phyloP scores from a whole-genome alignment of 495 filamentous ascomycete genomes.

The Tuber calosporum region DNA sequence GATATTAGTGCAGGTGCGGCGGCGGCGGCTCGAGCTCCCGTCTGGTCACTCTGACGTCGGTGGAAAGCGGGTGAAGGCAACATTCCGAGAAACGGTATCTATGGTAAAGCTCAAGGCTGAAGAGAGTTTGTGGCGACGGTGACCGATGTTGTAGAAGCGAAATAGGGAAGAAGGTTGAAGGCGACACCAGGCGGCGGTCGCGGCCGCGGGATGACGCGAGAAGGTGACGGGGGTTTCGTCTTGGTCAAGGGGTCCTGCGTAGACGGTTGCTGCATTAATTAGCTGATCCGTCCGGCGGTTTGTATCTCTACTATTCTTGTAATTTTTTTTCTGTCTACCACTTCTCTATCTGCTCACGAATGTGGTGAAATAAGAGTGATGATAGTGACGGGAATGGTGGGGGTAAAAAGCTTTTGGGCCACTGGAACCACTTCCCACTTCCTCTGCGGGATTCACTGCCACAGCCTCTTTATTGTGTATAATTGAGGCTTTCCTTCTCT shows the following conservation, averaged over 20 bases:
- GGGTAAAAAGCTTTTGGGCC: background rate
- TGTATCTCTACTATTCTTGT: slow-evolving; percentile 25
- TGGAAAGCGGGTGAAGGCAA: slow-evolving; percentile 29
- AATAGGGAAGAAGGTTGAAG: slow-evolving; percentile 10
- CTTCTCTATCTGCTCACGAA: slow-evolving; percentile 14
- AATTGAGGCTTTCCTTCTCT: slow-evolving; percentile 9
- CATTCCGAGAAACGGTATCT: slow-evolving; percentile 27
- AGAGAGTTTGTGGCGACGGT: slow-evolving; percentile 27
- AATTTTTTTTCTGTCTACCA: slow-evolving; percentile 12
- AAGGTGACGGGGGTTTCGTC: slow-evolving; percentile 38
- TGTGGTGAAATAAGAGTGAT: background rate
- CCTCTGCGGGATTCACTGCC: slow-evolving; percentile 17
- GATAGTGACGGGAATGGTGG: slow-evolving; percentile 1
- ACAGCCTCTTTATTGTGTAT: background rate
- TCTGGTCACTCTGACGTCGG: slow-evolving; percentile 28
- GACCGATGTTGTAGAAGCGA: background rate
- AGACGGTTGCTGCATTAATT: slow-evolving; percentile 40
- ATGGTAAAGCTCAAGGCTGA: slow-evolving; percentile 26
- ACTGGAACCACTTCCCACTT: slow-evolving; percentile 19
- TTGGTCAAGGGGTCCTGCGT: slow-evolving; percentile 36
- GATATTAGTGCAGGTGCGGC: slow-evolving; percentile 35
- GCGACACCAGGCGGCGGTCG: slow-evolving; percentile 26
- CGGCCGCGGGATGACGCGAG: slow-evolving; percentile 28
- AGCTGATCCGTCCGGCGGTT: slow-evolving; percentile 38
- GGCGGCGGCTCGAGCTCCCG: slow-evolving; percentile 30